A percentile compares a stretch with the other conserved stretches of the same genome.
Evolutionary conservation across 2,329 filamentous ascomycete species (phyloP).

Genomic region (Lachnellula cervina): DNA sequence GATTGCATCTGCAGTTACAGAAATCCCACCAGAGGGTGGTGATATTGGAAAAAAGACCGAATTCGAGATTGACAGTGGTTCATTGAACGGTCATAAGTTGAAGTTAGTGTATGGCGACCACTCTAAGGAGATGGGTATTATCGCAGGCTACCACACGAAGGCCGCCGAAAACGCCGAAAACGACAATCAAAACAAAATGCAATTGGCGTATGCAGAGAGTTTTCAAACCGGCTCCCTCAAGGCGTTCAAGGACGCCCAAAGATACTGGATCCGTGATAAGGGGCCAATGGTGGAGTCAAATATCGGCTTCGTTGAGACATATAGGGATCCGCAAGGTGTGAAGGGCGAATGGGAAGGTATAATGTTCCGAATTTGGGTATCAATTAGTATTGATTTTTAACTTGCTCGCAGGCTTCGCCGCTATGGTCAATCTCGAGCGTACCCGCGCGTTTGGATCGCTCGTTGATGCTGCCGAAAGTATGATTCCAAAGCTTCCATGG

Average conservation of each 20-base stretch:
- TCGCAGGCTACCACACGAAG: slow-evolving; percentile 61
- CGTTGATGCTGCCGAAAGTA: slow-evolving; percentile 71
- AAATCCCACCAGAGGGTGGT: slow-evolving; percentile 56
- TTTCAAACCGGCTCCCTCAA: slow-evolving; percentile 71
- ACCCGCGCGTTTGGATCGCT: slow-evolving; percentile 83
- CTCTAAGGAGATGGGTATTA: slow-evolving; percentile 63
- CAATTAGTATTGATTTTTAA: not conserved
- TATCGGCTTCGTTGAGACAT: slow-evolving; percentile 79
- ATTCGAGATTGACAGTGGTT: slow-evolving; percentile 55
- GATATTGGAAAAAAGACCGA: slow-evolving; percentile 63
- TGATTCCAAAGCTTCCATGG: slow-evolving; percentile 92
- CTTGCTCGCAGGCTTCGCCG: slow-evolving; percentile 51
- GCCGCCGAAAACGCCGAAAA: slow-evolving; percentile 68
- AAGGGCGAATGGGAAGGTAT: slow-evolving; percentile 77
- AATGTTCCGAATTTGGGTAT: too few relatives aligned
- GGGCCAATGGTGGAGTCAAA: slow-evolving; percentile 76
- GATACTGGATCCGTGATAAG: slow-evolving; percentile 79
- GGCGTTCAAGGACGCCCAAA: slow-evolving; percentile 74
- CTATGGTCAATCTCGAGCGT: slow-evolving; percentile 83
- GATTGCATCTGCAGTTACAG: slow-evolving; percentile 63
- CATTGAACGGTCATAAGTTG: slow-evolving; percentile 61
- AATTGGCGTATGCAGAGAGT: slow-evolving; percentile 67
- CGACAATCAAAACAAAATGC: slow-evolving; percentile 69
- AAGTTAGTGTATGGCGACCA: slow-evolving; percentile 73
- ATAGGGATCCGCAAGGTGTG: slow-evolving; percentile 75